phyloP scores from a whole-genome alignment of 1,139 yeast genomes.

The Blastobotrys elegans region DNA sequence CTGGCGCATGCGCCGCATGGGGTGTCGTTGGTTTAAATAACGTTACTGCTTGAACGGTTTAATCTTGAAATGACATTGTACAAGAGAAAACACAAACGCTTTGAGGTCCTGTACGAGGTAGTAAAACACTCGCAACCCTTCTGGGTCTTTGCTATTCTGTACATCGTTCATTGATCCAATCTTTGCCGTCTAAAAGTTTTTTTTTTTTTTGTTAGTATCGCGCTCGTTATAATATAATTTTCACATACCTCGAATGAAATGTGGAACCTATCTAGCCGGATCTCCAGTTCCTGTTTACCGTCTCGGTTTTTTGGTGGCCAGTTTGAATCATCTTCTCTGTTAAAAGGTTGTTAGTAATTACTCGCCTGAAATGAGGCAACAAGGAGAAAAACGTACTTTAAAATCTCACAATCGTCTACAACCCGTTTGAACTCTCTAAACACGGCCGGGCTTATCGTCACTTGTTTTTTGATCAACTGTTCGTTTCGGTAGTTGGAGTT shows the following conservation, averaged over 20 bases:
- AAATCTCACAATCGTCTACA: constrained; percentile 38
- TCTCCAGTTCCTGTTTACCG: constrained; percentile 44
- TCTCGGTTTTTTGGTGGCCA: constrained; percentile 43
- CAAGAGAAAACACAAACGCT: constrained; percentile 42
- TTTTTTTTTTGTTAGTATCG: no score
- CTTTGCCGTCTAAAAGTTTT: constrained; percentile 36
- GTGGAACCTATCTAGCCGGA: constrained; percentile 37
- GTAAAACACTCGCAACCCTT: constrained; percentile 43
- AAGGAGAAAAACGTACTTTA: constrained; percentile 23
- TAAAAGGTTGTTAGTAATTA: no score
- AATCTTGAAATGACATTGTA: constrained; percentile 38
- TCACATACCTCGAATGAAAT: constrained; percentile 36
- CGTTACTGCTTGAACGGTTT: constrained; percentile 3
- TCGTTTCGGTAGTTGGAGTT: constrained; percentile 45
- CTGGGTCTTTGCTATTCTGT: constrained; percentile 40
- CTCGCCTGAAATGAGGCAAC: not conserved
- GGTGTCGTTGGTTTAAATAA: no score
- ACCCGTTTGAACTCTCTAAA: constrained; percentile 36
- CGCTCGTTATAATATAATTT: no score
- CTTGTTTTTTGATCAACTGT: constrained; percentile 39
- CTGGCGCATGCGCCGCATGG: no score
- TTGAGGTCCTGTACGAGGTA: constrained; percentile 43
- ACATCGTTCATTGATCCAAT: constrained; percentile 41
- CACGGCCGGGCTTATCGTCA: constrained; percentile 36
- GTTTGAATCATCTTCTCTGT: constrained; percentile 36